Conservation (phyloP, 495 filamentous ascomycete genomes). For the Aspergillus diversus region DNA sequence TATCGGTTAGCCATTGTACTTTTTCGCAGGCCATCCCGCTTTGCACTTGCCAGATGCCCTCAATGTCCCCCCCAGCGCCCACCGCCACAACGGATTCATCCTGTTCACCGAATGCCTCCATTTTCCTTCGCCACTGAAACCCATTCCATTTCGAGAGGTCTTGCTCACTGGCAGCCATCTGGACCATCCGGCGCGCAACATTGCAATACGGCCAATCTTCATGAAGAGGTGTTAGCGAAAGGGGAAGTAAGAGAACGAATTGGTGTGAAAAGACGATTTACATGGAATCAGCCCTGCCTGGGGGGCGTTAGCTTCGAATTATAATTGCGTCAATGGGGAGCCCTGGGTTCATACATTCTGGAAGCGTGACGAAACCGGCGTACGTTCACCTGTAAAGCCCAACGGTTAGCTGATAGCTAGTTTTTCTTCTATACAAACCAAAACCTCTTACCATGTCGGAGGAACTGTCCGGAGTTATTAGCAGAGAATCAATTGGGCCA, state of each 20-base stretch:
- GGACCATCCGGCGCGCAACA: slow-evolving; percentile 70
- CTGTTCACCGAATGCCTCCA: slow-evolving; percentile 77
- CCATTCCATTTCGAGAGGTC: slow-evolving; percentile 64
- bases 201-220: slow-evolving; percentile 91
- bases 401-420: neutral
- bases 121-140: slow-evolving; percentile 75
- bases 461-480: slow-evolving; percentile 50
- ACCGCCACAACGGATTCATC: slow-evolving; percentile 70
- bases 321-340: slow-evolving; percentile 4
- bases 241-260: slow-evolving; percentile 2
- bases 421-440: neutral
- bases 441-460: slow-evolving; percentile 72
- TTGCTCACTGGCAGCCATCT: slow-evolving; percentile 64
- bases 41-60: slow-evolving; percentile 66
- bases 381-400: slow-evolving; percentile 67
- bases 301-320: slow-evolving; percentile 28
- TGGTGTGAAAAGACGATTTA: slow-evolving; percentile 35
- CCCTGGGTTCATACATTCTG: slow-evolving; percentile 62
- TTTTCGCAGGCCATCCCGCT: neutral
- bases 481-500: slow-evolving; percentile 7
- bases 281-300: slow-evolving; percentile 76
- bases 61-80: slow-evolving; percentile 69
- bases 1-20: slow-evolving; percentile 21
- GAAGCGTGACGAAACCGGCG: slow-evolving; percentile 84
- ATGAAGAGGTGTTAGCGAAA: slow-evolving; percentile 20